These are phyloP conservation scores for Didymella glomerata DNA, from an alignment of 2,329 filamentous ascomycete genomes.

Conservation along the genomic window DNA sequence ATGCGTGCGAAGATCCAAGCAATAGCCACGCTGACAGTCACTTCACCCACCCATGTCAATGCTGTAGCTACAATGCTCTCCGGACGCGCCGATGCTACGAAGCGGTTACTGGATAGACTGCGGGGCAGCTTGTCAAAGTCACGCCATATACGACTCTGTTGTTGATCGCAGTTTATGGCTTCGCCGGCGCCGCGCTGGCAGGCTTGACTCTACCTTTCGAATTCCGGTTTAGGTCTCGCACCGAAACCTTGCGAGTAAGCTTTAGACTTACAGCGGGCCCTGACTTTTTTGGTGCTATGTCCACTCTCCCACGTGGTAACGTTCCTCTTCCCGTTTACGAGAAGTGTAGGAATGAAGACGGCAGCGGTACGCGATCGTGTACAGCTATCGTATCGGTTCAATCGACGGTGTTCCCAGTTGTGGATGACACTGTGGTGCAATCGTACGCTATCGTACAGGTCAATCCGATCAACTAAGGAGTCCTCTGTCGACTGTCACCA, in stretches of 20 bases:
- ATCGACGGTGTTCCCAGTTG: background rate
- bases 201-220: conserved; percentile 9
- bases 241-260: conserved; percentile 12
- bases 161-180: conserved; percentile 1
- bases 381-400: background rate
- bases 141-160: background rate
- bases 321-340: background rate
- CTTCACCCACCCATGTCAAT: background rate
- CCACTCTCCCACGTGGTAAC: conserved; percentile 8
- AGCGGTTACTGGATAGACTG: background rate
- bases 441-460: background rate
- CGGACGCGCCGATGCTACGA: background rate
- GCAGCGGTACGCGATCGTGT: background rate
- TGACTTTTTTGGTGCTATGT: conserved; percentile 2
- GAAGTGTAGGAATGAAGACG: background rate
- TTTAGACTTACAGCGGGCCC: conserved; percentile 11
- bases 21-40: background rate
- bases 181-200: conserved; percentile 1
- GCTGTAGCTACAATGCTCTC: background rate
- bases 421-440: background rate
- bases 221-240: background rate
- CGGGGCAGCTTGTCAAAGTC: background rate
- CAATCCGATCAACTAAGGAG: background rate
- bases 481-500: too few species aligned
- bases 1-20: background rate